A percentile compares a stretch with the other conserved stretches of the same genome.
Evolutionary conservation across 1,284 basidiomycete genomes (phyloP).

Genomic region (Rhizopogon parksii): DNA sequence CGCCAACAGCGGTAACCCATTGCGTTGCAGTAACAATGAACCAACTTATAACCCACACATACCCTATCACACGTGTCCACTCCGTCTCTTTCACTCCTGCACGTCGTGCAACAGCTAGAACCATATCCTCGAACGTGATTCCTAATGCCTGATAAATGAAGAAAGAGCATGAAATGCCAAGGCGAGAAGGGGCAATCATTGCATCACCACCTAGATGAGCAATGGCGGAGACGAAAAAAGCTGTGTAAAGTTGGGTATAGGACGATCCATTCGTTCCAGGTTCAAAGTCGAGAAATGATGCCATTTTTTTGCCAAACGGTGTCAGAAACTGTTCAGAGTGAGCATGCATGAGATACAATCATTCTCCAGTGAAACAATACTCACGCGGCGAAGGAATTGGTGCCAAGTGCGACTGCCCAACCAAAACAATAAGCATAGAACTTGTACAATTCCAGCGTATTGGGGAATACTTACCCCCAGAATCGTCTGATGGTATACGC

Average conservation of each 20-base stretch:
- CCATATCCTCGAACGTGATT: slow-evolving; percentile 27
- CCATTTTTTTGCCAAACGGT: slow-evolving; percentile 1
- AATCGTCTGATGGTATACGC: slow-evolving; percentile 31
- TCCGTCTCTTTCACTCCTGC: slow-evolving; percentile 2
- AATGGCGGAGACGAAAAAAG: slow-evolving; percentile 28
- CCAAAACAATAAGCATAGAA: not conserved
- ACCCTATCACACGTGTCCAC: slow-evolving; percentile 1
- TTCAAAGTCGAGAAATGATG: slow-evolving; percentile 15
- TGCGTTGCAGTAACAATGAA: not conserved
- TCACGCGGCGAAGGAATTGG: slow-evolving; percentile 23
- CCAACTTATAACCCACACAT: slow-evolving; percentile 6
- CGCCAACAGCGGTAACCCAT: not conserved
- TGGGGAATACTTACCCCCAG: slow-evolving; percentile 28
- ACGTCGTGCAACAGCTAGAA: slow-evolving; percentile 13
- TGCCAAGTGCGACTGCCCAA: slow-evolving; percentile 28
- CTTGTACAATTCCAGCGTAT: not conserved
- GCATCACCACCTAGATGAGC: slow-evolving; percentile 20
- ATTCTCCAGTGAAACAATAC: not conserved
- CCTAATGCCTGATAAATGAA: slow-evolving; percentile 24
- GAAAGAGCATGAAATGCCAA: slow-evolving; percentile 19
- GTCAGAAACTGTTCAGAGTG: not conserved
- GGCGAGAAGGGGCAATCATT: slow-evolving; percentile 13
- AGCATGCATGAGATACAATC: not conserved
- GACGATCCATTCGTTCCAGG: slow-evolving; percentile 20
- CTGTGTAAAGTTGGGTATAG: slow-evolving; percentile 28